phyloP scores from a whole-genome alignment of 2,329 filamentous ascomycete species.

The Cladophialophora chaetospira region DNA sequence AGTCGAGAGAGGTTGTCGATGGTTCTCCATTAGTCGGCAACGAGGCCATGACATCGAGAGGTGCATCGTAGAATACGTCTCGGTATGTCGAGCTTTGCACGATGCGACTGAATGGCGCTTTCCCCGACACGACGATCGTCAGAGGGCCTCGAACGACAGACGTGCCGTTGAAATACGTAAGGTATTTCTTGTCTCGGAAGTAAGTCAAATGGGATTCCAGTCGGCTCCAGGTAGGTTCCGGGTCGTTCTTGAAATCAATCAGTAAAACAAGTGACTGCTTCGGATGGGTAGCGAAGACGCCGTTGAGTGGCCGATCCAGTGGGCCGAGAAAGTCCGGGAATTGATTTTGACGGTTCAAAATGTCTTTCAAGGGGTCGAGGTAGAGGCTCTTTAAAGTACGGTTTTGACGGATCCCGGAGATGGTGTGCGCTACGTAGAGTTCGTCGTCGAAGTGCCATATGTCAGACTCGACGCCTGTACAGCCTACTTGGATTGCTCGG shows the following conservation, averaged over 20 bases:
- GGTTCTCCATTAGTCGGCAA: not conserved
- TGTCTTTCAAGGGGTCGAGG: slow-evolving; percentile 51
- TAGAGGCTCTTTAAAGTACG: slow-evolving; percentile 56
- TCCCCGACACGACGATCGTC: slow-evolving; percentile 57
- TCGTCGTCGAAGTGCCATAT: slow-evolving; percentile 52
- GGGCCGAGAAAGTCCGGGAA: slow-evolving; percentile 38
- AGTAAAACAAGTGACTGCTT: slow-evolving; percentile 53
- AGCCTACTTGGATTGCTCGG: slow-evolving; percentile 56
- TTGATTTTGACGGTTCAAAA: slow-evolving; percentile 54
- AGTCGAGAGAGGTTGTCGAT: not conserved
- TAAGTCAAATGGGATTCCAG: slow-evolving; percentile 46
- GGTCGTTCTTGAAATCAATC: slow-evolving; percentile 53
- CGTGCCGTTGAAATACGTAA: slow-evolving; percentile 54
- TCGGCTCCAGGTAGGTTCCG: slow-evolving; percentile 40
- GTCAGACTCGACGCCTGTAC: slow-evolving; percentile 59
- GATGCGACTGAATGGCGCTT: slow-evolving; percentile 53
- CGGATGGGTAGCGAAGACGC: slow-evolving; percentile 54
- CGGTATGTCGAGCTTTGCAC: slow-evolving; percentile 48
- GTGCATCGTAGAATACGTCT: slow-evolving; percentile 60
- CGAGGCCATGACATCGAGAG: slow-evolving; percentile 43
- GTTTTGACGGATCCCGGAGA: slow-evolving; percentile 46
- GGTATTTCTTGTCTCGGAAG: slow-evolving; percentile 52
- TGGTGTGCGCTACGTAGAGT: slow-evolving; percentile 58
- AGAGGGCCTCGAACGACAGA: slow-evolving; percentile 44
- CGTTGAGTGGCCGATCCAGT: slow-evolving; percentile 35